These are phyloP conservation scores for Leptoxyphium fumago DNA, from an alignment of 2,329 filamentous ascomycete species.

Conservation along the genomic window DNA sequence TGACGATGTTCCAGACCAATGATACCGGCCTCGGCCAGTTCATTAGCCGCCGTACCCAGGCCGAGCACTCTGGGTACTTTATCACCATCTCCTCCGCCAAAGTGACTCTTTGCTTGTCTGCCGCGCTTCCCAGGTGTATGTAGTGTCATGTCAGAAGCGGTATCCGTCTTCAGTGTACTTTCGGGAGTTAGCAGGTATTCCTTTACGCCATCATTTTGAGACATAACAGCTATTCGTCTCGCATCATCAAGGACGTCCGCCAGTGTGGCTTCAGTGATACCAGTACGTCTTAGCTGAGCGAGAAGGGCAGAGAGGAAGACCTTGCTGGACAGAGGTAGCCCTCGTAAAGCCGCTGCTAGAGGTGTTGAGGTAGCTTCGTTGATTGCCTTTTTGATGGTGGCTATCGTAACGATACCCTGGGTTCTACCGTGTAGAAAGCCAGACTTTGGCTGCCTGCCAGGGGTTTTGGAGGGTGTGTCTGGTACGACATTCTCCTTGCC, in stretches of 20 bases:
- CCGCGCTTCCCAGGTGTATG: slow-evolving; percentile 19
- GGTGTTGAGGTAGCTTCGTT: slow-evolving; percentile 89
- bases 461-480: slow-evolving; percentile 48
- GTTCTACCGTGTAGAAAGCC: slow-evolving; percentile 8
- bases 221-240: slow-evolving; percentile 50
- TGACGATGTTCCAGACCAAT: slow-evolving; percentile 65
- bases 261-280: slow-evolving; percentile 72
- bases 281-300: slow-evolving; percentile 64
- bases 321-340: slow-evolving; percentile 68
- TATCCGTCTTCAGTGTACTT: slow-evolving; percentile 17
- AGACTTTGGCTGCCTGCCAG: slow-evolving; percentile 20
- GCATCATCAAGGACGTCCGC: slow-evolving; percentile 84
- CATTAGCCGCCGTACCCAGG: slow-evolving; percentile 60
- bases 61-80: slow-evolving; percentile 37
- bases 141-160: slow-evolving; percentile 16
- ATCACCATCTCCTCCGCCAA: slow-evolving; percentile 17
- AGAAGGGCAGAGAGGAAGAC: slow-evolving; percentile 74
- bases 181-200: slow-evolving; percentile 40
- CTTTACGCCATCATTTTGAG: slow-evolving; percentile 44
- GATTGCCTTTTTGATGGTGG: slow-evolving; percentile 86
- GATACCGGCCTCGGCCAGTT: slow-evolving; percentile 75
- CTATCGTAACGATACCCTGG: slow-evolving; percentile 62
- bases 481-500: slow-evolving; percentile 28
- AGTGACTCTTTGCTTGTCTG: slow-evolving; percentile 12
- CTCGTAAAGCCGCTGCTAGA: slow-evolving; percentile 73